Evolutionary conservation across 345 rosid species (phyloP), one percentile per base, ranked within the genome.

Genomic region (Lepidium sativum): DNA sequence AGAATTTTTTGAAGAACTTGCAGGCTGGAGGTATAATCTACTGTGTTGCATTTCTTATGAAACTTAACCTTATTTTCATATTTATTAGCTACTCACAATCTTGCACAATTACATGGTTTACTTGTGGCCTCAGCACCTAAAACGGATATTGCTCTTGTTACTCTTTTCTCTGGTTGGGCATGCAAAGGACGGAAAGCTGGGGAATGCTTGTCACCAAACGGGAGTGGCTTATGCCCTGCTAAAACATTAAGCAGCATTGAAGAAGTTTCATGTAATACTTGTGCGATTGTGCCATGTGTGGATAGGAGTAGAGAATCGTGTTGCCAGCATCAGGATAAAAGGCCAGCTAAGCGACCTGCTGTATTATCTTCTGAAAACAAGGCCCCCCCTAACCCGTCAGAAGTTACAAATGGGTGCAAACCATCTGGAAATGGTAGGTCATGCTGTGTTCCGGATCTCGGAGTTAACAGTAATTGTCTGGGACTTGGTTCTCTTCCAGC

Each of bases 111-210:
- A 47, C 49, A 29, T 34, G 61, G 37, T 29, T 60, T 66, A 23
- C 63, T 42, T 71, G 70, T 71, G 41, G 45, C 21, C 68, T 68
- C 83, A 91, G 97, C 97, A 72, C 96, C 89, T 25, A 47, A 67
- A 57, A 47, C 81, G 9, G 94, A 86, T 78, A 38, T 78, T 63
- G 89, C 94, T 68, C 78, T 91, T 10, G 78, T 88, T 49, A 84
- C 92, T 40, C 97, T 91, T 76, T 88, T 86, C 74, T 79, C 89
- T 80, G 96, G 97, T 58, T 91, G 97, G 97, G 94, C 91, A 66
- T 91, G 96, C 88, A 88, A 84, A 75, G 89, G 94, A 56, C 83
- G 84, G 65, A 80, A 71, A 64, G 84, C 71, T 32, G 84, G 83
- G 65, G 73, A 74, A 53, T 91, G 96, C 62, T 65, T 83, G 78